Base-by-base conservation (phyloP, 225 moss, liverwort and hornwort species). In the Polytrichum formosum region DNA sequence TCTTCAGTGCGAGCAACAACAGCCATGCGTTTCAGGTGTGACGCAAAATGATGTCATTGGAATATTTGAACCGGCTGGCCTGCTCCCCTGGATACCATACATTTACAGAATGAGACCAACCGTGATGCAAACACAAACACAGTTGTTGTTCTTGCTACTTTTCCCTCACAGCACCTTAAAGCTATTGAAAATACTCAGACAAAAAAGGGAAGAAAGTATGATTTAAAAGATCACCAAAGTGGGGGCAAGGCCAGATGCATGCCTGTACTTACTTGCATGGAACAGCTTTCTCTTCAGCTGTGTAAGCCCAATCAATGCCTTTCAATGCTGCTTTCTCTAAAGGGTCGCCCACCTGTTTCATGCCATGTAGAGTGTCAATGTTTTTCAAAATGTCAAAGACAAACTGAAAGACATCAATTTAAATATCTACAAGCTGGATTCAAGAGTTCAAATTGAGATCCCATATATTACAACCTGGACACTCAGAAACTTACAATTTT, bases 271-370 rank as follows among this genome's bases (percentile, higher is more conserved):
- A 90, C 91, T 85, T 87, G 68, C 87, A 86, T 73, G 93, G 46
- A 67, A 90, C 33, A 55, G 90, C 88, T 73, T 81, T 91, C 77
- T 93, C 93, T 77, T 98, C 97, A 28, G 91, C 87, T 61, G 92
- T 94, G 75, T 94, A 98, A 58, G 77, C 80, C 97, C 97, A 98
- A 74, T 92, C 92, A 53, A 98, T 86, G 61, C 97, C 94, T 70
- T 90, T 92, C 85, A 98, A 74, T 33, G 94, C 97, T 71, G 97
- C 97, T 76, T 94, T 94, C 79, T 98, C 97, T 79, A 98, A 81
- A 53, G 97, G 97, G 72, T 98, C 97, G 64, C 97, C 97, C 69
- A 97, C 96, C 96, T 94, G 79, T 25, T 74, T 67, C 21, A 23
- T 28, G 7, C n/a, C 59, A n/a, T 66, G 65, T 35, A 65, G 37